Evolutionary conservation across 352 stramenopile species (phyloP).

Genomic region (Globisporangium camurandrum): DNA sequence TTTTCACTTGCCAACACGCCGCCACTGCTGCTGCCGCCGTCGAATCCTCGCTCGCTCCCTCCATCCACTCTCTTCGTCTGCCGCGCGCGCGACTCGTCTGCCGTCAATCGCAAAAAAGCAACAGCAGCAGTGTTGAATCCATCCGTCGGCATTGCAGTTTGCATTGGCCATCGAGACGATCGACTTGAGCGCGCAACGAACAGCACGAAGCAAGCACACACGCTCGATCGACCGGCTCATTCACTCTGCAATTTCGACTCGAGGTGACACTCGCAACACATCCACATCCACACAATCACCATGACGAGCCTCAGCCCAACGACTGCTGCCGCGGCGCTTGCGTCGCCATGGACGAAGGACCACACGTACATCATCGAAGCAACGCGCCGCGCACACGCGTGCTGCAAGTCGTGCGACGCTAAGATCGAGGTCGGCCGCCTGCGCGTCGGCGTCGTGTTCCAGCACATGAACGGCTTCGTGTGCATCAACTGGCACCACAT

Average conservation of each 20-base stretch:
- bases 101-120: background rate
- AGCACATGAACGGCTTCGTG: slow-evolving; percentile 76
- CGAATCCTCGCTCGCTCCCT: too few species aligned
- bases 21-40: too few species aligned
- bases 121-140: background rate
- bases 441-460: slow-evolving; percentile 70
- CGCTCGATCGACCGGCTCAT: background rate
- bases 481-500: slow-evolving; percentile 85
- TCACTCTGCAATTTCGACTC: slow-evolving; percentile 14
- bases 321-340: slow-evolving; percentile 19
- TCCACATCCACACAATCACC: background rate
- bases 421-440: slow-evolving; percentile 60
- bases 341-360: slow-evolving; percentile 60
- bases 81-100: background rate
- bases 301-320: slow-evolving; percentile 21
- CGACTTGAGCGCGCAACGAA: too few species aligned
- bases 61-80: background rate
- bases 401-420: slow-evolving; percentile 67
- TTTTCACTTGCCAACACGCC: too few species aligned
- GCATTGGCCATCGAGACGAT: too few species aligned
- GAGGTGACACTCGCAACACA: background rate
- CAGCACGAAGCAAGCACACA: too few species aligned
- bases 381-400: slow-evolving; percentile 55
- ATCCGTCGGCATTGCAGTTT: background rate
- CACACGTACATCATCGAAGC: slow-evolving; percentile 77